These are phyloP conservation scores for Silene coronaria DNA, from an alignment of 179 eudicot genomes.

Conservation along the genomic window DNA sequence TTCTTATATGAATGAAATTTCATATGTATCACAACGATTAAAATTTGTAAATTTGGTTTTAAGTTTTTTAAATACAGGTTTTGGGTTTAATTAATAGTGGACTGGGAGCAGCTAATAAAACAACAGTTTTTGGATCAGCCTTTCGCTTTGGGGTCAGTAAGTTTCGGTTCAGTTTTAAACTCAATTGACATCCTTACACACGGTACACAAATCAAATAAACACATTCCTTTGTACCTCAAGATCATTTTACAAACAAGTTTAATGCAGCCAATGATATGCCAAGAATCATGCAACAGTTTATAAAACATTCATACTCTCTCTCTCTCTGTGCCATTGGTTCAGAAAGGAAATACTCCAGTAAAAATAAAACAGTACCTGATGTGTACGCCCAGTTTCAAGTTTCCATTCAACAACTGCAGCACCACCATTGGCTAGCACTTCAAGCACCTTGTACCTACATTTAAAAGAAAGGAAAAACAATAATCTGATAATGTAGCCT, in stretches of 20 bases:
- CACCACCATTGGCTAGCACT: slow-evolving; percentile 79
- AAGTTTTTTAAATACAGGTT: too few species aligned
- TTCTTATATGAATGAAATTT: neutral
- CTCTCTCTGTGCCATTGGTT: neutral
- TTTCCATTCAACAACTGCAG: slow-evolving; percentile 91
- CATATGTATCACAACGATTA: neutral
- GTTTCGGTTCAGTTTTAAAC: too few species aligned
- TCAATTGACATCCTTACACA: too few species aligned
- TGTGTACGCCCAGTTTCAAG: slow-evolving; percentile 98
- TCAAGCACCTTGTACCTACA: slow-evolving; percentile 75
- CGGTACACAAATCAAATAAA: neutral
- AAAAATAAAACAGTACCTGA: slow-evolving; percentile 50
- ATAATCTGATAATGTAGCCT: neutral
- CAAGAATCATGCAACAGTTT: neutral
- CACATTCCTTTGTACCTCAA: neutral
- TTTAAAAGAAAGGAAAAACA: neutral
- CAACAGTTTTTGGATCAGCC: too few species aligned
- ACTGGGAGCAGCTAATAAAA: too few species aligned
- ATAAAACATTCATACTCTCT: neutral
- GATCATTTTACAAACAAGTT: neutral
- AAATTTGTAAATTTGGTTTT: too few species aligned
- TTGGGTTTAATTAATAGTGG: too few species aligned
- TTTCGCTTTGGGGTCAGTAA: too few species aligned
- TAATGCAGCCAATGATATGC: neutral
- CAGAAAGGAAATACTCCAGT: neutral